Conservation (phyloP, 345 rosid species). For the Noccaea bulbosa region DNA sequence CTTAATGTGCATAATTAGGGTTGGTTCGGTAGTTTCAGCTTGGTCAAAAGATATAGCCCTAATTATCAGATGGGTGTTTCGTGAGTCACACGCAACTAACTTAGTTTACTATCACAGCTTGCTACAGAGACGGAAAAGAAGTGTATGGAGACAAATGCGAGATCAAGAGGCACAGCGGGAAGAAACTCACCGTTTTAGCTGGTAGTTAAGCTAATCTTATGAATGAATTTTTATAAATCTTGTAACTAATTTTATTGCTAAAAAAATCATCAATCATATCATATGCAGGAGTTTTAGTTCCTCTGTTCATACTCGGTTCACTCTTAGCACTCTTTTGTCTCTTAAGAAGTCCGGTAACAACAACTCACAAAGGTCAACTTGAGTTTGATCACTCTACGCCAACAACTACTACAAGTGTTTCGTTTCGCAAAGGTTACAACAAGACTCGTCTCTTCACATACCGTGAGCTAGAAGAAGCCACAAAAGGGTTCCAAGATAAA, state of each 20-base stretch:
- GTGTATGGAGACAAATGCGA: slow-evolving; percentile 53
- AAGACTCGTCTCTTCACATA: slow-evolving; percentile 65
- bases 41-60: too few species aligned
- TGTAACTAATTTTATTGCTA: neutral
- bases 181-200: slow-evolving; percentile 57
- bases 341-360: slow-evolving; percentile 53
- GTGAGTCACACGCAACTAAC: slow-evolving; percentile 22
- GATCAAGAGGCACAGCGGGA: slow-evolving; percentile 46
- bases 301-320: slow-evolving; percentile 48
- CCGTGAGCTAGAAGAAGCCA: slow-evolving; percentile 77
- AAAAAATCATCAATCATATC: neutral
- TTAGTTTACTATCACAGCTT: slow-evolving; percentile 47
- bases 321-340: slow-evolving; percentile 59
- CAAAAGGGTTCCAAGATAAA: slow-evolving; percentile 60
- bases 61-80: neutral
- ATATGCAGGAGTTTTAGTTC: slow-evolving; percentile 43
- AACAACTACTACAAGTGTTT: slow-evolving; percentile 47
- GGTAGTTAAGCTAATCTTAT: slow-evolving; percentile 48
- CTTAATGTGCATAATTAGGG: neutral
- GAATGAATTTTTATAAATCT: neutral
- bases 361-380: slow-evolving; percentile 36
- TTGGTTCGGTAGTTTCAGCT: too few species aligned
- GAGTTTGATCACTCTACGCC: slow-evolving; percentile 40
- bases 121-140: slow-evolving; percentile 63
- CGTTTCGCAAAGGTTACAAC: slow-evolving; percentile 70